Conservation (phyloP, 2,329 filamentous ascomycete genomes). For the Penicillium glabrum region DNA sequence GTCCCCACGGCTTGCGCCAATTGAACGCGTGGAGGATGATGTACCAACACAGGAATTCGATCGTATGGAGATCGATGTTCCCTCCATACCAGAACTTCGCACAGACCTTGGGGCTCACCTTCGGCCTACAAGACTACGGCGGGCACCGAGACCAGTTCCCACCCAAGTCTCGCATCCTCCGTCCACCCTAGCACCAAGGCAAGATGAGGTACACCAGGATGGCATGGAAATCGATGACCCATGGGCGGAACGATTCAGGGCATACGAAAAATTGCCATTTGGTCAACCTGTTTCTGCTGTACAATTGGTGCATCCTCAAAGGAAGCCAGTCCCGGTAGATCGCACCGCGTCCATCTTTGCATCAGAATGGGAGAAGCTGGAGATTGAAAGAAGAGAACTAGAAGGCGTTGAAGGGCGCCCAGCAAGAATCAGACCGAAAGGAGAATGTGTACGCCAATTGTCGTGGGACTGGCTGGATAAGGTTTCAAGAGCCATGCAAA, state of each 20-base stretch:
- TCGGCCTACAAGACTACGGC: constrained; percentile 9
- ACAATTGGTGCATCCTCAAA: constrained; percentile 23
- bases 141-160: background rate
- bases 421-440: constrained; percentile 23
- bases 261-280: constrained; percentile 16
- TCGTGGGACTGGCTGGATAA: constrained; percentile 36
- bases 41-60: constrained; percentile 6
- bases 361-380: constrained; percentile 26
- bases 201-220: constrained; percentile 4
- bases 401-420: constrained; percentile 17
- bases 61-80: constrained; percentile 7
- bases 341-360: constrained; percentile 31
- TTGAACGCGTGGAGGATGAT: constrained; percentile 7
- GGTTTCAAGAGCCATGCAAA: constrained; percentile 31
- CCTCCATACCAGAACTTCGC: constrained; percentile 8
- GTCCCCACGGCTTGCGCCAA: constrained; percentile 14
- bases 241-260: constrained; percentile 18
- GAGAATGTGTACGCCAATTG: constrained; percentile 37
- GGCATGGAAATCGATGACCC: constrained; percentile 15
- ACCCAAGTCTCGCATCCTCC: background rate
- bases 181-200: background rate
- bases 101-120: constrained; percentile 19
- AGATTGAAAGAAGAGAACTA: constrained; percentile 24
- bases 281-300: constrained; percentile 33
- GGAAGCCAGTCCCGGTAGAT: constrained; percentile 24